Conservation (phyloP, 83 land plant species). For the Larix sibirica region DNA sequence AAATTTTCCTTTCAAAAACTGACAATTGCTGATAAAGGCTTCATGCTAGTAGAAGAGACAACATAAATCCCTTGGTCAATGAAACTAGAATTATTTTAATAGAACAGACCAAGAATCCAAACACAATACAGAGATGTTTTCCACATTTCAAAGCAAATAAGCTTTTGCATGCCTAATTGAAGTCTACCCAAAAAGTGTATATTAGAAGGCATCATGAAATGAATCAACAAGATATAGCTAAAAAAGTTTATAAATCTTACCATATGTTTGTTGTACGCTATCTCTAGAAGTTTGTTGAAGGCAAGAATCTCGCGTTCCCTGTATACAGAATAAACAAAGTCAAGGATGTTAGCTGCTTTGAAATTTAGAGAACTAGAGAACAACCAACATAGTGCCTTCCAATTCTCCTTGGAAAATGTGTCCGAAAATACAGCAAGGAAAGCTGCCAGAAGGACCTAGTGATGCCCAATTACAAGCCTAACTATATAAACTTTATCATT, state of each 20-base stretch:
- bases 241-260: constrained; percentile 29
- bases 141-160: background rate
- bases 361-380: background rate
- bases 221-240: background rate
- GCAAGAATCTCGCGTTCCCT: constrained; percentile 85
- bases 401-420: background rate
- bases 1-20: background rate
- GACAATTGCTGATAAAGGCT: background rate
- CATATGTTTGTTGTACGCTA: constrained; percentile 76
- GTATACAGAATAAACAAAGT: constrained; percentile 13
- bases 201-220: background rate
- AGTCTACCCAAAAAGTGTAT: background rate
- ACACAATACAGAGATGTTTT: background rate
- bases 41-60: background rate
- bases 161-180: background rate
- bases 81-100: background rate
- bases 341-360: background rate
- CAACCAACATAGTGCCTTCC: background rate
- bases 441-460: background rate
- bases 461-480: background rate
- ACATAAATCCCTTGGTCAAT: background rate
- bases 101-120: background rate
- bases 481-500: background rate
- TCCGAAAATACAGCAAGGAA: background rate
- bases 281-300: constrained; percentile 72